These are phyloP conservation scores for Quercus rubra DNA, from an alignment of 306 rosid species.

Conservation along the genomic window DNA sequence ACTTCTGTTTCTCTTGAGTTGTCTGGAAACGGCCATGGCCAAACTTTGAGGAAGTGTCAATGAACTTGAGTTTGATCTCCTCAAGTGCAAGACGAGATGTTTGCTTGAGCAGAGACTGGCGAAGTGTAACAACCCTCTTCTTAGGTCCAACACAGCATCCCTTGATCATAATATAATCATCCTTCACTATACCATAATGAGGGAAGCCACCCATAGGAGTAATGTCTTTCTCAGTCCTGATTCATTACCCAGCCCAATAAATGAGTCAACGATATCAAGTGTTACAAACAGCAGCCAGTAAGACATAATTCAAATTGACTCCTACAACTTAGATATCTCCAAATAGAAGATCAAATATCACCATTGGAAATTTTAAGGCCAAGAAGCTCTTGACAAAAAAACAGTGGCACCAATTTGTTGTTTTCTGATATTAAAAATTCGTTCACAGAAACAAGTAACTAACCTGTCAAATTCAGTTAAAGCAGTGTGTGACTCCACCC, in stretches of 20 bases:
- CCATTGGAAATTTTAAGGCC: background rate
- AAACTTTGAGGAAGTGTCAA: conserved; percentile 80
- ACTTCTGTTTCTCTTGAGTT: conserved; percentile 74
- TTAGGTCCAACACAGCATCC: conserved; percentile 84
- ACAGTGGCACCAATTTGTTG: background rate
- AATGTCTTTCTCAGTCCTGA: conserved; percentile 87
- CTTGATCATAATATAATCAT: conserved; percentile 68
- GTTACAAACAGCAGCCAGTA: background rate
- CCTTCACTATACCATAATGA: conserved; percentile 80
- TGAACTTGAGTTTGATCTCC: conserved; percentile 84
- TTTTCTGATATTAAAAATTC: background rate
- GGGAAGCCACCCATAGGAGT: conserved; percentile 95
- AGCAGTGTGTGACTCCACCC: conserved; percentile 61
- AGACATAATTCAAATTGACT: background rate
- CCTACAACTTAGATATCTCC: background rate
- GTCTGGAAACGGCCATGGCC: conserved; percentile 97
- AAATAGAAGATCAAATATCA: background rate
- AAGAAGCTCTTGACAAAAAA: background rate
- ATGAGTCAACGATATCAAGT: background rate
- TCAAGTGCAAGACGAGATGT: conserved; percentile 74
- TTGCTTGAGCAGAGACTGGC: conserved; percentile 81
- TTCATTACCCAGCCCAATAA: background rate
- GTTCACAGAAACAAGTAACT: background rate
- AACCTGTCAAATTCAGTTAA: conserved; percentile 74
- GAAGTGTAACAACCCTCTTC: conserved; percentile 76